These are phyloP conservation scores for Metschnikowia hibisci DNA, from an alignment of 805 yeast species.

Conservation along the genomic window DNA sequence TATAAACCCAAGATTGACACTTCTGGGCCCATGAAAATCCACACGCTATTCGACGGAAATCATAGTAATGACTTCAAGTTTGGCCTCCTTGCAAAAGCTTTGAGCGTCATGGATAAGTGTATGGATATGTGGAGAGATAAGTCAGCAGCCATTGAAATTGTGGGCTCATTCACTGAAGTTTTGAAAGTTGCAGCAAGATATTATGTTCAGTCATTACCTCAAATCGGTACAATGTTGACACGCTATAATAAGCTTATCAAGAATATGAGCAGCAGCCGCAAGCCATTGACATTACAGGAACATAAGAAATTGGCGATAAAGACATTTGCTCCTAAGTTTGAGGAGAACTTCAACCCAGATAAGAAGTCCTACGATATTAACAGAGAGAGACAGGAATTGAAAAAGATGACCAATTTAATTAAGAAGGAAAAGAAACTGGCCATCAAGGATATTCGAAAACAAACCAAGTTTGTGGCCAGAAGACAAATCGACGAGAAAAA, in stretches of 20 bases:
- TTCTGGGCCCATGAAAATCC: conserved; percentile 9
- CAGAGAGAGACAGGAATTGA: conserved; percentile 73
- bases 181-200: conserved; percentile 37
- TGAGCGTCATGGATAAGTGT: conserved; percentile 30
- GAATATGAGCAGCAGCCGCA: conserved; percentile 26
- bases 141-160: conserved; percentile 57
- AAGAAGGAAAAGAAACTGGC: conserved; percentile 90
- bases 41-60: conserved; percentile 10
- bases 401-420: conserved; percentile 76
- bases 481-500: conserved; percentile 79
- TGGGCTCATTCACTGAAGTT: conserved; percentile 43
- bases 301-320: conserved; percentile 84
- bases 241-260: conserved; percentile 46
- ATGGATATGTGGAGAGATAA: conserved; percentile 57
- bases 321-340: conserved; percentile 84
- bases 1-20: conserved; percentile 13
- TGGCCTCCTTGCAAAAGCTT: conserved; percentile 31
- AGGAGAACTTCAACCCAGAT: conserved; percentile 94
- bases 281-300: conserved; percentile 74
- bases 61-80: conserved; percentile 21
- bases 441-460: conserved; percentile 86
- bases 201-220: conserved; percentile 30
- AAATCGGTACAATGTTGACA: conserved; percentile 31
- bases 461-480: conserved; percentile 80
- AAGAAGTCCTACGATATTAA: conserved; percentile 87